These are phyloP conservation scores for Komagataella kurtzmanii DNA, from an alignment of 805 yeast species.

Conservation along the genomic window DNA sequence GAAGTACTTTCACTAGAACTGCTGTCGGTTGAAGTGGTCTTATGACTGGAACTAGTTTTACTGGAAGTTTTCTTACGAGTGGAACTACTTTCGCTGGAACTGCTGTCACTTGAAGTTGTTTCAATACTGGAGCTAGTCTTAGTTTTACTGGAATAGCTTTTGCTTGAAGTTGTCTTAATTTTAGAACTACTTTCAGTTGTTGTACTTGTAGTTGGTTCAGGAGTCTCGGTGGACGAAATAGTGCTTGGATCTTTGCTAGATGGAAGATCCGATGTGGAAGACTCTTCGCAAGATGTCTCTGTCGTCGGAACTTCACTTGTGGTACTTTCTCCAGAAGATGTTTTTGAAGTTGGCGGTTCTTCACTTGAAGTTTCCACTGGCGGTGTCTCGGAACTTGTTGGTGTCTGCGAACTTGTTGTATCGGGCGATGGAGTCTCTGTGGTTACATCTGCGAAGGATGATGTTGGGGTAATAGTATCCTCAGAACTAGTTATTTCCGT, in stretches of 20 bases:
- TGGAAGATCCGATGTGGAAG: not conserved
- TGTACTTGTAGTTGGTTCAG: not conserved
- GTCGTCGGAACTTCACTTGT: not conserved
- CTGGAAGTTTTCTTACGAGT: too few species aligned
- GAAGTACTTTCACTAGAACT: not conserved
- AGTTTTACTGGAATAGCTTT: too few species aligned
- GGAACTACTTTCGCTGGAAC: not conserved
- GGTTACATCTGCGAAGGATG: not conserved
- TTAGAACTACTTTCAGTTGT: not conserved
- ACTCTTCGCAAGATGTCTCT: not conserved
- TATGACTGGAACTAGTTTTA: not conserved
- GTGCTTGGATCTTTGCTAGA: not conserved
- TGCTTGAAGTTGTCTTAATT: too few species aligned
- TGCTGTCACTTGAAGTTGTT: not conserved
- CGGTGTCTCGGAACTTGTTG: too few species aligned
- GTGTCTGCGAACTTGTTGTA: too few species aligned
- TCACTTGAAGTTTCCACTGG: not conserved
- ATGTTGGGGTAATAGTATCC: not conserved
- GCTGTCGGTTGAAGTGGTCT: not conserved
- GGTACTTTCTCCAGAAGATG: not conserved
- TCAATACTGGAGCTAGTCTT: not conserved
- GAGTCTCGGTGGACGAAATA: not conserved
- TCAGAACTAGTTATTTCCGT: not conserved
- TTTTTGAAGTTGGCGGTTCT: not conserved
- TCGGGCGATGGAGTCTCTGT: not conserved